Base-by-base conservation (phyloP, 352 stramenopile species). In the Labyrinthula sp. region DNA sequence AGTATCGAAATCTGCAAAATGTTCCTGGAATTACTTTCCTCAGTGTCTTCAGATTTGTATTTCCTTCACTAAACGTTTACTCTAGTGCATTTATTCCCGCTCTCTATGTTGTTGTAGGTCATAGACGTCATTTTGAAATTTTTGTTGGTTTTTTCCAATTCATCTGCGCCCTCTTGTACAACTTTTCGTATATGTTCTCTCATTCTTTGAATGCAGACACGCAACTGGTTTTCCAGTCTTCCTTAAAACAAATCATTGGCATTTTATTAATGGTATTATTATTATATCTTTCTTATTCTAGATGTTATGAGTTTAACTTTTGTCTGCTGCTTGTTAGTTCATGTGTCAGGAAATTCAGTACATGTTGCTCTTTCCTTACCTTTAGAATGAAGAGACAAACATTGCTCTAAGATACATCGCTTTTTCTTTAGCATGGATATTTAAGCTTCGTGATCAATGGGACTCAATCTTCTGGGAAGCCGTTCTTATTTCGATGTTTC, bases 131-230 rank as follows among this genome's bases (percentile, higher is more conserved):
- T 59, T 83, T 83, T 47, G 73, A 83, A 68, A 61, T 83, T 47
- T 83, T 82, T 45, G 58, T 83, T n/a, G 73, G 73, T 39, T 46
- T 78, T 35, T 67, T 81, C 54, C 72, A 83, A 47, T 60, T 83
- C 17, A 28, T 60, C n/a, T 71, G 79, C 29, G 55, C 71, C 20
- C 78, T 81, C 48, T 68, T 67, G 37, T 81, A 79, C 62, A 83
- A 82, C 58, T 63, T 67, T 7, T 69, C 71, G 25, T 70, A 80
- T 54, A 68, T 68, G 10, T 69, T n/a, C n/a, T n/a, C n/a, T n/a
- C n/a, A n/a, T n/a, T n/a, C n/a, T n/a, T n/a, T n/a, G n/a, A n/a
- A n/a, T n/a, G n/a, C n/a, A n/a, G n/a, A n/a, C n/a, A n/a, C n/a
- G n/a, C n/a, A n/a, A n/a, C 78, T 47, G 57, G 70, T 27, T 43